These are phyloP conservation scores for Amanita fuliginea DNA, from an alignment of 768 basidiomycete species.

Conservation along the genomic window DNA sequence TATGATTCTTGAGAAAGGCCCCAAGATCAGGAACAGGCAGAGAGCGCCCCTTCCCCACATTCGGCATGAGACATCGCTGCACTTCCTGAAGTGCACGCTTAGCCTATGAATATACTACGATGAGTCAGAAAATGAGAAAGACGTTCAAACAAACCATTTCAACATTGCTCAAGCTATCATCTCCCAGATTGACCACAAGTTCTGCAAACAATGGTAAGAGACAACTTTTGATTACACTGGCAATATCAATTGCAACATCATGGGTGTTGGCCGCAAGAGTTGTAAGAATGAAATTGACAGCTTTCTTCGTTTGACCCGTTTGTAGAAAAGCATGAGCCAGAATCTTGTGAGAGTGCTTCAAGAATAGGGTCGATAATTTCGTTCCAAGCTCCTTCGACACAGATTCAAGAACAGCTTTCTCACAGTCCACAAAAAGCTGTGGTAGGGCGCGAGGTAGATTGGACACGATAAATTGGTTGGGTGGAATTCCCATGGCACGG, in stretches of 20 bases:
- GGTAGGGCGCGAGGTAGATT: slow-evolving; percentile 62
- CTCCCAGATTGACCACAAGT: slow-evolving; percentile 69
- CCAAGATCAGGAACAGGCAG: slow-evolving; percentile 30
- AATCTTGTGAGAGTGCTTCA: slow-evolving; percentile 47
- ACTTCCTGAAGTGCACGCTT: slow-evolving; percentile 26
- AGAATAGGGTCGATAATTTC: slow-evolving; percentile 36
- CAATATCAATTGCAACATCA: slow-evolving; percentile 26
- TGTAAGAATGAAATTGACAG: slow-evolving; percentile 50
- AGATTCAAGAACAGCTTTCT: slow-evolving; percentile 44
- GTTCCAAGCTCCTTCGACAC: slow-evolving; percentile 44
- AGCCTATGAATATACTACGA: slow-evolving; percentile 16
- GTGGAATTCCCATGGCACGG: slow-evolving; percentile 49
- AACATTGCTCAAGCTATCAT: slow-evolving; percentile 38
- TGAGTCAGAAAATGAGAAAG: not conserved
- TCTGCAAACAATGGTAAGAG: slow-evolving; percentile 62
- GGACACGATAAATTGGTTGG: slow-evolving; percentile 49
- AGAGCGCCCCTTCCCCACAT: slow-evolving; percentile 15
- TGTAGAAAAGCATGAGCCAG: slow-evolving; percentile 60
- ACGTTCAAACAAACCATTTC: slow-evolving; percentile 27
- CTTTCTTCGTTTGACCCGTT: slow-evolving; percentile 43
- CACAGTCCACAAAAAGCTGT: slow-evolving; percentile 50
- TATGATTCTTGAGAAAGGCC: slow-evolving; percentile 58
- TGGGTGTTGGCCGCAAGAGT: slow-evolving; percentile 40
- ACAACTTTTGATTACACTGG: slow-evolving; percentile 52
- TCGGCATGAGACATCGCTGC: slow-evolving; percentile 32